phyloP scores from a whole-genome alignment of 176 grass and related monocot genomes.

The Ensete glaucum region DNA sequence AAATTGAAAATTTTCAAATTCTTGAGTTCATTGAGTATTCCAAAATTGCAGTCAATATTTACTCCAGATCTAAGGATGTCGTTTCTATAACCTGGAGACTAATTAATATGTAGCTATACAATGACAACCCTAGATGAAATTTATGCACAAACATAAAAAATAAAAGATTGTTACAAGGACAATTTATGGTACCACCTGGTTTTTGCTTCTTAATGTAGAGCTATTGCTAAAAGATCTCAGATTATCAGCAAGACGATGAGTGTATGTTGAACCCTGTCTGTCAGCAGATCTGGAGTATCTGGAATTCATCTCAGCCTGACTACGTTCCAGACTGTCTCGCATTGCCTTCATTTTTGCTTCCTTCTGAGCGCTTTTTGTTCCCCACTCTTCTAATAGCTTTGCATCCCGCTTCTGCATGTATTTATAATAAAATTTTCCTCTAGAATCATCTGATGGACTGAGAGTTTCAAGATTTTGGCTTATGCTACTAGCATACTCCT shows the following conservation, averaged over 20 bases:
- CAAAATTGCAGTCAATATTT: neutral
- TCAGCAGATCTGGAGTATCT: conserved; percentile 49
- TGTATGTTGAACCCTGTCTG: conserved; percentile 28
- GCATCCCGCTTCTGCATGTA: conserved; percentile 87
- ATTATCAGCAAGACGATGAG: conserved; percentile 34
- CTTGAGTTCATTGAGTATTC: neutral
- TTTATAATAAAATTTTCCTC: conserved; percentile 96
- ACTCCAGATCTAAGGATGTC: neutral
- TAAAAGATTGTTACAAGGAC: neutral
- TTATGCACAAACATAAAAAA: neutral
- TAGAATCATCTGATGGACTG: conserved; percentile 63
- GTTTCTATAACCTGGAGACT: neutral
- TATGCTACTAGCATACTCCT: conserved; percentile 33
- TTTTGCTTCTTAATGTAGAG: conserved; percentile 47
- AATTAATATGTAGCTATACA: neutral
- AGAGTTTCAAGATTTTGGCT: conserved; percentile 52
- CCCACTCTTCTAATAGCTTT: conserved; percentile 83
- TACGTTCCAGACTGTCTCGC: conserved; percentile 79
- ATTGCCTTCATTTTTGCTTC: conserved; percentile 84
- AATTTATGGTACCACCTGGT: conserved; percentile 10
- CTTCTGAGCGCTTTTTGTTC: conserved; percentile 61
- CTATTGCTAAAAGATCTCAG: conserved; percentile 30
- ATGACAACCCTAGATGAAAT: neutral
- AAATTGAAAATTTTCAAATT: neutral
- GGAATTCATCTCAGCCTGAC: conserved; percentile 68